phyloP scores from a whole-genome alignment of 1,284 basidiomycete species.

The Anthracocystis panici-leucophaei region DNA sequence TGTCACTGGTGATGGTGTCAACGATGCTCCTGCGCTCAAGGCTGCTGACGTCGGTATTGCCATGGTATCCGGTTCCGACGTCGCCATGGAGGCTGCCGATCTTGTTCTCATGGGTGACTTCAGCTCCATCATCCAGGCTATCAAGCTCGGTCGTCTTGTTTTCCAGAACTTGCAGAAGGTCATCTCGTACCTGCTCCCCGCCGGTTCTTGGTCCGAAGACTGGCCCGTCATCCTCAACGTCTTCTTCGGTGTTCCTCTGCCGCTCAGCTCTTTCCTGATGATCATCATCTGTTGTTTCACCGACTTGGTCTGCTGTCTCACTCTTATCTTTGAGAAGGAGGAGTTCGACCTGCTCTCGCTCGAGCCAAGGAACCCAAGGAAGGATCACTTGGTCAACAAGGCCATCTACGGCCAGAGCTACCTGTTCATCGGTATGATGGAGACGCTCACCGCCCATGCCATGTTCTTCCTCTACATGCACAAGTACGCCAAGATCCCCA shows the following conservation, averaged over 20 bases:
- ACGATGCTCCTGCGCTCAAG: constrained; percentile 75
- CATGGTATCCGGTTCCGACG: constrained; percentile 72
- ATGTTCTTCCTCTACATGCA: constrained; percentile 73
- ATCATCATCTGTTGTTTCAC: constrained; percentile 72
- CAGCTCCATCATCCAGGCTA: constrained; percentile 57
- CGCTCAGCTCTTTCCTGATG: constrained; percentile 73
- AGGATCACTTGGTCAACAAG: constrained; percentile 71
- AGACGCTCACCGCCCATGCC: constrained; percentile 72
- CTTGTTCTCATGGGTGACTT: constrained; percentile 62
- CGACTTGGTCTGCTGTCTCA: constrained; percentile 72
- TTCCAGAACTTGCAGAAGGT: constrained; percentile 78
- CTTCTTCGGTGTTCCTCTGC: constrained; percentile 73
- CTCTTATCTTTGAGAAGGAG: constrained; percentile 75
- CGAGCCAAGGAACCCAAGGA: constrained; percentile 52
- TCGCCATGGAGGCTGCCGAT: constrained; percentile 68
- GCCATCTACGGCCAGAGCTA: constrained; percentile 77
- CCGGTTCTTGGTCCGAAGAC: constrained; percentile 76
- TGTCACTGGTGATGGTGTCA: constrained; percentile 79
- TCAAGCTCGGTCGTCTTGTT: constrained; percentile 74
- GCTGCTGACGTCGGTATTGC: constrained; percentile 73
- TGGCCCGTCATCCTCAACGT: constrained; percentile 77
- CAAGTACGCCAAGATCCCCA: constrained; percentile 70
- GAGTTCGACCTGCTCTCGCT: constrained; percentile 74
- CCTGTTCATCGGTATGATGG: constrained; percentile 75
- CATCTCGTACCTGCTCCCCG: constrained; percentile 66